Conservation (phyloP, 305 asterid genomes). For the Fraxinus xanthoxyloides region DNA sequence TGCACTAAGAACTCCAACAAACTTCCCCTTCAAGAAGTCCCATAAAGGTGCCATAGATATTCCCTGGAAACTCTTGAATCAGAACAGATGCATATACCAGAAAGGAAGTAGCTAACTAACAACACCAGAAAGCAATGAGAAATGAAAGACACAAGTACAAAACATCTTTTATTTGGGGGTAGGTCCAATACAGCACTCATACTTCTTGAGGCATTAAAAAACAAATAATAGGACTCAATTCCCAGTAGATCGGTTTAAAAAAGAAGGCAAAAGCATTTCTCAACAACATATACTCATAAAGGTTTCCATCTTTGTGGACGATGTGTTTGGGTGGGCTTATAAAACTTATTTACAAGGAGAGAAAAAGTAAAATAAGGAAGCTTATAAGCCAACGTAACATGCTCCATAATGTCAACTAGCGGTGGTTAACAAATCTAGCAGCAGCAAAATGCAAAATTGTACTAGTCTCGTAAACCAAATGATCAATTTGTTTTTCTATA, state of each 20-base stretch:
- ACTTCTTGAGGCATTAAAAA: constrained; percentile 4
- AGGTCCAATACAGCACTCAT: constrained; percentile 4
- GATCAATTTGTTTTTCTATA: background rate
- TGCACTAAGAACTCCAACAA: constrained; percentile 90
- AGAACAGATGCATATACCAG: constrained; percentile 10
- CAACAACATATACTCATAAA: background rate
- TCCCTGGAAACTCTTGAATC: constrained; percentile 52
- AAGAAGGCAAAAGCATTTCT: background rate
- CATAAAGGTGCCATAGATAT: constrained; percentile 81
- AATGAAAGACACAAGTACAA: background rate
- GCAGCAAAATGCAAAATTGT: background rate
- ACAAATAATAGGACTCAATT: background rate
- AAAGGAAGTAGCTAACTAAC: background rate
- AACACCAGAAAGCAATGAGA: background rate
- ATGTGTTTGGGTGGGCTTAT: background rate
- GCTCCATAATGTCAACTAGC: background rate
- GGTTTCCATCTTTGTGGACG: background rate
- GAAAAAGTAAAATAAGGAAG: background rate
- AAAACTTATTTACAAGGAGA: background rate
- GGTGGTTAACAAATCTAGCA: background rate
- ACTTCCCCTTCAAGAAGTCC: constrained; percentile 74
- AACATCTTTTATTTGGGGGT: background rate
- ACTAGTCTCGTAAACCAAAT: background rate
- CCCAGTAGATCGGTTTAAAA: background rate
- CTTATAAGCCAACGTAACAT: background rate